Evolutionary conservation across 164 flowering plant species (phyloP).

Genomic region (Vitis amurensis): DNA sequence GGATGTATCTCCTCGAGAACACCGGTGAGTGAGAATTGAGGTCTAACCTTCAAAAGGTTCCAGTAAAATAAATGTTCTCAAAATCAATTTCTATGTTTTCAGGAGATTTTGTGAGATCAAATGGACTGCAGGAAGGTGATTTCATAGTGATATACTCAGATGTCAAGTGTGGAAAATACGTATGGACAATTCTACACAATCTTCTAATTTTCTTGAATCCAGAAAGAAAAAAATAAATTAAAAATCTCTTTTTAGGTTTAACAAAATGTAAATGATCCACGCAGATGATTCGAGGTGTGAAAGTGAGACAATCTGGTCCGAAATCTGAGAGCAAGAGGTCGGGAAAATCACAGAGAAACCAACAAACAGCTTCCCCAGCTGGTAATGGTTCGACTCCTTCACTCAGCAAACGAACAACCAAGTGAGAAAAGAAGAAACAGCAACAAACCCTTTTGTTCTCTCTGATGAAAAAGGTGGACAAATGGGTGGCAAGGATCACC

Average conservation of each 20-base stretch:
- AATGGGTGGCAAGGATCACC: slow-evolving; percentile 10
- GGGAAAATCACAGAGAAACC: slow-evolving; percentile 41
- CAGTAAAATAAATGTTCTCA: neutral
- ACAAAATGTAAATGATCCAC: neutral
- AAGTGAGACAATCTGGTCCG: slow-evolving; percentile 60
- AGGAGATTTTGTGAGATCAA: slow-evolving; percentile 93
- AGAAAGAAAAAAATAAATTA: no score
- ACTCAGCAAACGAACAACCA: slow-evolving; percentile 11
- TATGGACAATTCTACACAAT: slow-evolving; percentile 25
- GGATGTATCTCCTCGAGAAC: slow-evolving; percentile 99
- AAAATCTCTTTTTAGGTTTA: neutral
- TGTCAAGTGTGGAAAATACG: slow-evolving; percentile 89
- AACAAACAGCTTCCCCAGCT: slow-evolving; percentile 18
- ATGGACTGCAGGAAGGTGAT: slow-evolving; percentile 97
- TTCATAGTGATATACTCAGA: slow-evolving; percentile 96
- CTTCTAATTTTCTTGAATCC: neutral
- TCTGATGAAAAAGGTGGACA: slow-evolving; percentile 11
- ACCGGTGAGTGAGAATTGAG: slow-evolving; percentile 46
- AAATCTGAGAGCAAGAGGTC: slow-evolving; percentile 47
- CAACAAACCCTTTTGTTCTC: neutral
- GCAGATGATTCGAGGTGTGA: slow-evolving; percentile 90
- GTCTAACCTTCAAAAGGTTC: no score
- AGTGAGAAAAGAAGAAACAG: neutral
- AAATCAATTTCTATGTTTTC: slow-evolving; percentile 11
- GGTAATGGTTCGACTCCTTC: slow-evolving; percentile 21